phyloP scores from a whole-genome alignment of 805 yeast genomes.

The Barnettozyma populi region DNA sequence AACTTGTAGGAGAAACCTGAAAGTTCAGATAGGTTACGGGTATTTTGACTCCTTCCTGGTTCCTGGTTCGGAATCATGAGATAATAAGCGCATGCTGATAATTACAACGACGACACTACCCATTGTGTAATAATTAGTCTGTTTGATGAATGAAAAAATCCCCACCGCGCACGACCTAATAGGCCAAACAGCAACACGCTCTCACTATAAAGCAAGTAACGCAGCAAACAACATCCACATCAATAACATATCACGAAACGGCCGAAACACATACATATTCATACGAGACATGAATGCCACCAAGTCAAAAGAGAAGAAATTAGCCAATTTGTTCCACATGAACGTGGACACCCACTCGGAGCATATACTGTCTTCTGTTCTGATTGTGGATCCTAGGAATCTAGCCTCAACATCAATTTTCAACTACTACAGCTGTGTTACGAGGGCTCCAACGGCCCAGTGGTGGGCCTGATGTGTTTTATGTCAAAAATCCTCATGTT shows the following conservation, averaged over 20 bases:
- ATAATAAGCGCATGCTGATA: no score
- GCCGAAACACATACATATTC: neutral
- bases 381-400: slow-evolving; percentile 15
- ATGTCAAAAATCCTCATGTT: slow-evolving; percentile 26
- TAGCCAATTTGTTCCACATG: slow-evolving; percentile 12
- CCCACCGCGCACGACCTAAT: neutral
- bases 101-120: no score
- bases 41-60: no score
- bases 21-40: no score
- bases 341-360: slow-evolving; percentile 10
- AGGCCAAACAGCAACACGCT: no score
- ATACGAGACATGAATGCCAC: neutral
- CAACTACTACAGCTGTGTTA: slow-evolving; percentile 16
- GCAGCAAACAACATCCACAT: neutral
- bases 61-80: no score
- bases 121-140: no score
- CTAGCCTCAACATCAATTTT: slow-evolving; percentile 4
- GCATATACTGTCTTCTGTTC: slow-evolving; percentile 6
- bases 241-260: neutral
- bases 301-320: slow-evolving; percentile 12
- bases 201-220: no score
- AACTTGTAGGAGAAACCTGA: no score
- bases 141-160: no score
- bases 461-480: slow-evolving; percentile 29
- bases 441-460: slow-evolving; percentile 20